These are phyloP conservation scores for Phytophthora pluvialis DNA, from an alignment of 352 stramenopile species.

Conservation along the genomic window DNA sequence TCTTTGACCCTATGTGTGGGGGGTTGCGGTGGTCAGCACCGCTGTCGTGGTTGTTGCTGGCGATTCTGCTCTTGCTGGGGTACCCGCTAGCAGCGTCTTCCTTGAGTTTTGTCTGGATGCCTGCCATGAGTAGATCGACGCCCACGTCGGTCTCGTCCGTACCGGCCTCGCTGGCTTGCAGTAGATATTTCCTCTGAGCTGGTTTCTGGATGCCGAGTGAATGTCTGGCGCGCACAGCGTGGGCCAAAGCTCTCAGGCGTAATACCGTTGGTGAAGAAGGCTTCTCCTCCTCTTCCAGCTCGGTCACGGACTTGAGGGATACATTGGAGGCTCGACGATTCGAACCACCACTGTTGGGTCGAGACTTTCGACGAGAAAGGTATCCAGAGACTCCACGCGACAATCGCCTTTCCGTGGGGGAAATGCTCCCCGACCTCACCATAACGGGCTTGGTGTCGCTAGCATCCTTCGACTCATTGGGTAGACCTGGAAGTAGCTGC, in stretches of 20 bases:
- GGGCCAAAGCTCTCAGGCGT: constrained; percentile 52
- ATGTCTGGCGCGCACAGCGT: constrained; percentile 61
- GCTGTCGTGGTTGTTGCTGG: constrained; percentile 4
- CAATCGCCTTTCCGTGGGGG: constrained; percentile 16
- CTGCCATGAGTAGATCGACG: constrained; percentile 38
- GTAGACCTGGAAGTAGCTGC: constrained; percentile 6
- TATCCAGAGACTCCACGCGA: constrained; percentile 14
- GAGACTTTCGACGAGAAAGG: constrained; percentile 16
- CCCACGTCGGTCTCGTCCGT: constrained; percentile 48
- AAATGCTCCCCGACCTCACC: constrained; percentile 22
- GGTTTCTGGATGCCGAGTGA: constrained; percentile 45
- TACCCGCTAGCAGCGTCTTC: constrained; percentile 21
- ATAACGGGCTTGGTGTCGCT: too few species aligned
- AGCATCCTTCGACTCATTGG: constrained; percentile 7
- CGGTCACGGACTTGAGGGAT: constrained; percentile 18
- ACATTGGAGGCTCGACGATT: constrained; percentile 16
- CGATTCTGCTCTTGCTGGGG: constrained; percentile 1
- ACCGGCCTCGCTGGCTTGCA: constrained; percentile 46
- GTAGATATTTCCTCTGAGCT: constrained; percentile 46
- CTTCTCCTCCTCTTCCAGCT: constrained; percentile 24
- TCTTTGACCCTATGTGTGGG: constrained; percentile 3
- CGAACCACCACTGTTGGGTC: constrained; percentile 4
- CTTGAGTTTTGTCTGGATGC: constrained; percentile 41
- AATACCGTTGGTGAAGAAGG: constrained; percentile 48
- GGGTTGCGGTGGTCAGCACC: not conserved